A percentile compares a stretch with the other conserved stretches of the same genome.
Evolutionary conservation across 1,284 basidiomycete species (phyloP).

Genomic region (Cystobasidiaceae sp.): DNA sequence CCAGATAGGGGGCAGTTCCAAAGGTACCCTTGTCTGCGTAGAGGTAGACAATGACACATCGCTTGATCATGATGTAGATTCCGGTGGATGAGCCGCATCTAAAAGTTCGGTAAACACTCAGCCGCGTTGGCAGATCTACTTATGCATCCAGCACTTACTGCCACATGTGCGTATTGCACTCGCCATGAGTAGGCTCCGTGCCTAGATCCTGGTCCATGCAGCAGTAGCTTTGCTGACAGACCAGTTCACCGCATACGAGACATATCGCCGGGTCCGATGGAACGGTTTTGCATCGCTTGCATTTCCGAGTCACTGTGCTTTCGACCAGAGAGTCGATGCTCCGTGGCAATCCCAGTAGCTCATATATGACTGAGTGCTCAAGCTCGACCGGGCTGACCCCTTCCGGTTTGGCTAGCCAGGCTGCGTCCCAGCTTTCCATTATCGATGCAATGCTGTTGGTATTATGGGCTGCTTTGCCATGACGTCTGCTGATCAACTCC

Average conservation of each 20-base stretch:
- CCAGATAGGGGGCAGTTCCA: constrained; percentile 82
- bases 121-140: not conserved
- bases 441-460: constrained; percentile 6
- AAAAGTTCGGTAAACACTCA: constrained; percentile 3
- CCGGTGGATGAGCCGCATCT: constrained; percentile 88
- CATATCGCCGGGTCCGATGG: constrained; percentile 87
- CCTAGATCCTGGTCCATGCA: constrained; percentile 67
- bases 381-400: constrained; percentile 51
- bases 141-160: constrained; percentile 60
- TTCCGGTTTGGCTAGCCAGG: constrained; percentile 44
- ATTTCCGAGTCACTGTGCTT: constrained; percentile 62
- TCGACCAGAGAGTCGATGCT: constrained; percentile 79
- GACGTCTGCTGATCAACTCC: constrained; percentile 6
- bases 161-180: constrained; percentile 93
- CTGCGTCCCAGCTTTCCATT: constrained; percentile 18
- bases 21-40: constrained; percentile 86
- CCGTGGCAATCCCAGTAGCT: constrained; percentile 71
- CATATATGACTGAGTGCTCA: constrained; percentile 81
- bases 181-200: constrained; percentile 58
- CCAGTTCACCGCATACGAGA: constrained; percentile 77
- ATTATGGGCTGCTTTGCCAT: constrained; percentile 12
- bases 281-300: constrained; percentile 69
- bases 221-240: constrained; percentile 90
- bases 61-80: constrained; percentile 84
- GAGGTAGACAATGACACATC: constrained; percentile 86